Percentiles rank a stretch among this genome's conserved stretches.
Conservation (phyloP, 2,329 filamentous ascomycete species). For the Claviceps capensis region DNA sequence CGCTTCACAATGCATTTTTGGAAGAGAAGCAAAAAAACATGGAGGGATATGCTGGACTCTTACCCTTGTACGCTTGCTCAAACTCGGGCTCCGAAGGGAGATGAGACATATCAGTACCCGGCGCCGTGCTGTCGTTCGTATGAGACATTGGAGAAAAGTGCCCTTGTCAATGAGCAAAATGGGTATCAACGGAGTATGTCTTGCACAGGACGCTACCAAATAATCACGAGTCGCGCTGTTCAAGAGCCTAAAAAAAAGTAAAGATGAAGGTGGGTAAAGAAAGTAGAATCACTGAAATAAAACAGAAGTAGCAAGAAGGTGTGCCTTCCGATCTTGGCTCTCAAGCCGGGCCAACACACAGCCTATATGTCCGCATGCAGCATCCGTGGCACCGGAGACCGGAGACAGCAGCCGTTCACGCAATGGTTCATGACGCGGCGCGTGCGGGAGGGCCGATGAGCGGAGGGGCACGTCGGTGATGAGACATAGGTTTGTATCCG, state of each 20-base stretch:
- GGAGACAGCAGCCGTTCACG: too few species aligned
- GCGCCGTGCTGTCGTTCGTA: neutral
- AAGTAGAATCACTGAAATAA: neutral
- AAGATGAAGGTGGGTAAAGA: neutral
- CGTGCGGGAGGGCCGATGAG: too few species aligned
- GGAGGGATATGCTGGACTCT: neutral
- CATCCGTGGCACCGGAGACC: too few species aligned
- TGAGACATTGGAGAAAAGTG: conserved; percentile 1
- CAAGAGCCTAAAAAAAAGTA: neutral
- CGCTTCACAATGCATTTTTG: neutral
- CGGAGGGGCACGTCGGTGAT: too few species aligned
- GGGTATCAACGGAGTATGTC: neutral
- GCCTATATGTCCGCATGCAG: neutral
- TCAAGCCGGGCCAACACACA: neutral
- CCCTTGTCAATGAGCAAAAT: neutral
- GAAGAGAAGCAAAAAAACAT: neutral
- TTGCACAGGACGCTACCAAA: too few species aligned
- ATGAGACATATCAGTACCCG: conserved; percentile 54
- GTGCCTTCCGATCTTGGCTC: neutral
- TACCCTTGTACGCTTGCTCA: conserved; percentile 94
- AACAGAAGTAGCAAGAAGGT: neutral
- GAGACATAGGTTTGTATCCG: too few species aligned
- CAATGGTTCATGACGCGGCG: too few species aligned
- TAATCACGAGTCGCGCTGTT: neutral
- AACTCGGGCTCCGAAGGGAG: conserved; percentile 87